Evolutionary conservation across 768 basidiomycete species (phyloP).

Genomic region (Naganishia vaughanmartiniae): DNA sequence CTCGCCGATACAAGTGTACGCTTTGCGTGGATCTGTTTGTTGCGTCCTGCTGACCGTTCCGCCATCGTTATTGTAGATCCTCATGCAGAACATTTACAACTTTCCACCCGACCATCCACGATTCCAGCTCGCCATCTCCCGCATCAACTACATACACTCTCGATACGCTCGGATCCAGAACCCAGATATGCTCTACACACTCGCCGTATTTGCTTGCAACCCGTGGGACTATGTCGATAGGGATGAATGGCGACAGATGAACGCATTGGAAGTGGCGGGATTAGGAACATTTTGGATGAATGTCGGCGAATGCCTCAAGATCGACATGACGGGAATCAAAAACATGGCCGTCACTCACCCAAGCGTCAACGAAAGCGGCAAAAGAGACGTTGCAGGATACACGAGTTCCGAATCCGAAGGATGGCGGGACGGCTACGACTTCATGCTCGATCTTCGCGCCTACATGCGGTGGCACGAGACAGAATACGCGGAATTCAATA

Average conservation of each 20-base stretch:
- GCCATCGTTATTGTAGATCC: not conserved
- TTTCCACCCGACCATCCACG: constrained; percentile 22
- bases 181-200: constrained; percentile 18
- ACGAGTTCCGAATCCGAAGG: not conserved
- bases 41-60: not conserved
- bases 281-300: constrained; percentile 29
- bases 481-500: not conserved
- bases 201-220: constrained; percentile 29
- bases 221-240: constrained; percentile 23
- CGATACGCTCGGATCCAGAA: constrained; percentile 20
- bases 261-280: constrained; percentile 24
- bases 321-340: constrained; percentile 24
- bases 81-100: constrained; percentile 25
- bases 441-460: constrained; percentile 27
- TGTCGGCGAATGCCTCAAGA: constrained; percentile 11
- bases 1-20: constrained; percentile 24
- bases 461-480: constrained; percentile 26
- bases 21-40: not conserved
- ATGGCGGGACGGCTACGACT: constrained; percentile 27
- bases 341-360: constrained; percentile 8
- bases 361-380: not conserved
- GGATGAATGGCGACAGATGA: constrained; percentile 22
- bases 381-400: not conserved
- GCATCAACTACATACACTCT: constrained; percentile 30
- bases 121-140: constrained; percentile 24